Base-by-base conservation (phyloP, 768 basidiomycete species). In the Hebeloma cylindrosporum region DNA sequence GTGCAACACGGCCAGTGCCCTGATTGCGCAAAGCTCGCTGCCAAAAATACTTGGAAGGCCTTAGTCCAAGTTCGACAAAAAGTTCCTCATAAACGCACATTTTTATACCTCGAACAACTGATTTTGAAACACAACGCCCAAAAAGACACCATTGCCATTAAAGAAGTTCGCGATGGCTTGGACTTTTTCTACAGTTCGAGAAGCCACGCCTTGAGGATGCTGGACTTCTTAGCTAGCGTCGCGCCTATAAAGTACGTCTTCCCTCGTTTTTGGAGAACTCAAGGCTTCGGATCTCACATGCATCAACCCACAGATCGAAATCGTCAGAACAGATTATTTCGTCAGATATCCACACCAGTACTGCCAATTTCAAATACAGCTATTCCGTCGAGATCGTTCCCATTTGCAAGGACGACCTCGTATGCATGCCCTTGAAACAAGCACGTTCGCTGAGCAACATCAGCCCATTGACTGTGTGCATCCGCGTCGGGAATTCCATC, bases 21-120 rank as follows among this genome's bases (percentile, higher is more conserved):
- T 0, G 91, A 93, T 53, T 99, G 96, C 60, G 75, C 95, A 1
- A 85, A 82, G 57, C 79, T 98, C 3, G 96, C 96, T 0, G 96
- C 96, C 2, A 99, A 98, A 71, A 97, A 98, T 63, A 98, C 94
- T 0, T 98, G 95, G 96, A 93, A 93, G 61, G 93, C 95, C 1
- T 76, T 93, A 27, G 94, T 99, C 1, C 96, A 98, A 72, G 93
- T 98, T n/a, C 85, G 96, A 34, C 96, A 99, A 64, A 98, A 99
- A 67, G 96, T 98, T 31, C 76, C 92, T 3, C 96, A 99, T 65
- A 99, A 99, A 69, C 83, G 96, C 45, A 98, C 96, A 1, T 99
- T 99, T 73, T 68, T 99, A 57, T 99, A 85, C 73, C 82, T 98
- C 40, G 96, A 98, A 67, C 96, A 98, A 59, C 78, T 98, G 50